Evolutionary conservation across 169 alveolate species (phyloP), one percentile per base, ranked within the genome.

Genomic region (Plasmodium yoelii): DNA sequence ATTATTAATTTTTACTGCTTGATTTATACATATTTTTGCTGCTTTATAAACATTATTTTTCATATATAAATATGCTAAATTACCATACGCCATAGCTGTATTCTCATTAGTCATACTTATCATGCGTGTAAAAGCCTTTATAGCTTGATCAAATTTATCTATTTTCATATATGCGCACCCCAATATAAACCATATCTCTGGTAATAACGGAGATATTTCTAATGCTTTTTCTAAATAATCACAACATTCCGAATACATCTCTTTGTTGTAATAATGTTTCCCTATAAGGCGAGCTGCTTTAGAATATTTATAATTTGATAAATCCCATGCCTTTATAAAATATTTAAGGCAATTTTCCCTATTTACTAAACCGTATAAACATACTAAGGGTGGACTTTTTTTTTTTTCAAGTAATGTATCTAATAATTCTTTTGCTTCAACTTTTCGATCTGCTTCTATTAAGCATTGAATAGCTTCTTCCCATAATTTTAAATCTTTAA

Each of bases 241-340:
- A 44, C 88, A 55, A 28, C 95, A 92, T 59, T 68, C 87, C 26
- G 18, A 71, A 44, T 72, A 87, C 69, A 84, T 88, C 34, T 93
- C 93, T 15, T 74, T 73, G 55, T 88, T 73, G 68, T 57, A 94
- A 68, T 92, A 89, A 73, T 65, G 74, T n/a, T 87, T 87, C 8
- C 96, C 96, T 55, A 94, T 68, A n/a, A 94, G 72, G 26, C 95
- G 71, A 47, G 93, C 94, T 34, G 96, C 96, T 24, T 94, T 92
- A 7, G 94, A 93, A 59, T 92, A 94, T 53, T 88, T 91, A 55
- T 53, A 87, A 13, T 88, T 75, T 18, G 95, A 92, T 22, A 93
- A 26, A 22, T 64, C 59, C 96, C 96, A 94, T n/a, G 96, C 94
- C 2, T 77, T 91, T 19, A 71, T 49, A 88, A 90, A 94, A 57